Percentiles rank a stretch among this genome's conserved stretches.
phyloP scores from a whole-genome alignment of 2,329 filamentous ascomycete genomes.

The Cordyceps cateniannulata region DNA sequence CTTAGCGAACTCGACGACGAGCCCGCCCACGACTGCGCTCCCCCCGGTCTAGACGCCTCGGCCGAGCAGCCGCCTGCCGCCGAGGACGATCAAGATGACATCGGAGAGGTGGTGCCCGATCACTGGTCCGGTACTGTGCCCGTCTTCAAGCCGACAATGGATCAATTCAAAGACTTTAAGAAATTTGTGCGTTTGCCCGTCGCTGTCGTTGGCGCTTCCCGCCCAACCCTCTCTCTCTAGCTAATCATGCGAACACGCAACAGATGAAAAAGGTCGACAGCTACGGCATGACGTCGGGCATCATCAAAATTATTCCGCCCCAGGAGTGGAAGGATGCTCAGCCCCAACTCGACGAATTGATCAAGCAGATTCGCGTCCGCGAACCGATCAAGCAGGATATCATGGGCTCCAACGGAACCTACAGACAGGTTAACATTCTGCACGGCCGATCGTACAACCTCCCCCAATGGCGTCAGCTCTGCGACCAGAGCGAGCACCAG shows the following conservation, averaged over 20 bases:
- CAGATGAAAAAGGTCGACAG: slow-evolving; percentile 77
- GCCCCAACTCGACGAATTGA: slow-evolving; percentile 70
- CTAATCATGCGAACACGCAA: slow-evolving; percentile 9
- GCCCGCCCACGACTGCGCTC: slow-evolving; percentile 28
- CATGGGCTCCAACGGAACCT: slow-evolving; percentile 89
- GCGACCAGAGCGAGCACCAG: slow-evolving; percentile 92
- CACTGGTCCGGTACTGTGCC: slow-evolving; percentile 89
- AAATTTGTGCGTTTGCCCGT: slow-evolving; percentile 59
- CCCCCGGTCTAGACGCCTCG: slow-evolving; percentile 11
- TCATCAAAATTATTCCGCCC: slow-evolving; percentile 92
- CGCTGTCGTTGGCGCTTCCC: background rate
- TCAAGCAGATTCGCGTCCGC: slow-evolving; percentile 89
- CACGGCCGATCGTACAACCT: slow-evolving; percentile 95
- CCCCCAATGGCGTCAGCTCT: slow-evolving; percentile 90
- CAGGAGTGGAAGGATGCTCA: slow-evolving; percentile 85
- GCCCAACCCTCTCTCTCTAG: background rate
- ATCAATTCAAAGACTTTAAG: slow-evolving; percentile 90
- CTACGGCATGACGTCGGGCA: slow-evolving; percentile 96
- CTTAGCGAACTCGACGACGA: slow-evolving; percentile 59
- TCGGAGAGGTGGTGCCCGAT: slow-evolving; percentile 74
- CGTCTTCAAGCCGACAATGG: slow-evolving; percentile 92
- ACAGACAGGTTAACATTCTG: slow-evolving; percentile 94
- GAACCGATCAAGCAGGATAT: slow-evolving; percentile 99
- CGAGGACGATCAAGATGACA: slow-evolving; percentile 48
- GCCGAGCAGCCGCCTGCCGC: slow-evolving; percentile 20